Evolutionary conservation across 1,284 basidiomycete genomes (phyloP), one percentile per base, ranked within the genome.

Genomic region (Ceratobasidium sp.): DNA sequence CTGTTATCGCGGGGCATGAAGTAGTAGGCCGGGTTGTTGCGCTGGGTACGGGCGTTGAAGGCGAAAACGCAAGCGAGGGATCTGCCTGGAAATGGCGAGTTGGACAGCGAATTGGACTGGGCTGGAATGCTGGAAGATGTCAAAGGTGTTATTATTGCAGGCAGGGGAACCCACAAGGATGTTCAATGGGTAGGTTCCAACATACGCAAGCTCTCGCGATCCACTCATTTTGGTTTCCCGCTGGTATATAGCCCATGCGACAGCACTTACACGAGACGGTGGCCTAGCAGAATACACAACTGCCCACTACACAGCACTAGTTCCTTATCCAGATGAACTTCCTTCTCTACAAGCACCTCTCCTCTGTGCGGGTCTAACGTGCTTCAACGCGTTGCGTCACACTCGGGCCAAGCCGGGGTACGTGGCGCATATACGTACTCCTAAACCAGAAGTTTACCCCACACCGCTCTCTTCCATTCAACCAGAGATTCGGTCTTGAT

Each of bases 61-160:
- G 36, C 12, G 36, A 42, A 30, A 46, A n/a, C 14, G 66, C 53
- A n/a, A 58, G 11, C 25, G 36, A 59, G 14, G 51, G 48, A 3
- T 66, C 63, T 16, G 14, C 44, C 9, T 69, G 66, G 66, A 69
- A 23, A 18, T 69, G 66, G 66, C 36, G 12, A n/a, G 40, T 69
- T 25, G 66, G 66, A 30, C 66, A 69, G 18, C 51, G 66, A 28
- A 54, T 69, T 28, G 66, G 66, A 44, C 51, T 69, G 1, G 66
- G 66, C 28, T 69, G 66, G 66, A 69, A 69, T n/a, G 66, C 66
- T 18, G 66, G 66, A 33, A 69, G 42, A 42, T 69, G 66, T 30
- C 38, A 28, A 46, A 59, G 30, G 21, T 69, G 66, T 36, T 69
- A 69, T 23, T 69, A 69, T 21, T 69, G 66, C 42, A 59, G 54